These are phyloP conservation scores for Rhodotorula sp. DNA, from an alignment of 1,284 basidiomycete genomes.

Conservation along the genomic window DNA sequence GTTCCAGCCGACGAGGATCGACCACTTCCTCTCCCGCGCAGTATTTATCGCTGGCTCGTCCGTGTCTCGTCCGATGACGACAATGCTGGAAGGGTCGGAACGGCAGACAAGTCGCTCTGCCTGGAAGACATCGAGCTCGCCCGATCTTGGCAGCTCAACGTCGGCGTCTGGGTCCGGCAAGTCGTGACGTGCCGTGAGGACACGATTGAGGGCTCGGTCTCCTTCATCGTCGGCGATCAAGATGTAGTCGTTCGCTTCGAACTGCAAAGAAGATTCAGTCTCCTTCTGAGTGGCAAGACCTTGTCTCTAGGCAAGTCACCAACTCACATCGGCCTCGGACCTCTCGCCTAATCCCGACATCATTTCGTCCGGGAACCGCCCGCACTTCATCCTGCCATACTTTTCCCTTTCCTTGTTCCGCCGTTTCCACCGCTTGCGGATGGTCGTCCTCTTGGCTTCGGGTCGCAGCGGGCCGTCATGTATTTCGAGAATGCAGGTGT, in stretches of 20 bases:
- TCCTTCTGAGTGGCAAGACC: neutral
- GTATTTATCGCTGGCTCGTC: neutral
- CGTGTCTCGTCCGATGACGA: neutral
- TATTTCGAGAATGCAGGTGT: neutral
- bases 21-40: neutral
- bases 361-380: neutral
- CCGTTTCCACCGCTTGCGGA: neutral
- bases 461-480: neutral
- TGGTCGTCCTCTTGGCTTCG: neutral
- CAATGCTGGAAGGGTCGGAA: neutral
- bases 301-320: too few relatives aligned
- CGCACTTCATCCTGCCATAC: neutral
- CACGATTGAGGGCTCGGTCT: neutral
- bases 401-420: neutral
- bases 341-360: neutral
- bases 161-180: neutral
- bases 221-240: neutral
- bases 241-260: neutral
- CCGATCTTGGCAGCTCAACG: neutral
- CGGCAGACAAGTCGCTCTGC: neutral
- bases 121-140: neutral
- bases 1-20: neutral
- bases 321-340: neutral
- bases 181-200: neutral
- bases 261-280: neutral